phyloP scores from a whole-genome alignment of 345 rosid genomes.

The Arabis hirsuta region DNA sequence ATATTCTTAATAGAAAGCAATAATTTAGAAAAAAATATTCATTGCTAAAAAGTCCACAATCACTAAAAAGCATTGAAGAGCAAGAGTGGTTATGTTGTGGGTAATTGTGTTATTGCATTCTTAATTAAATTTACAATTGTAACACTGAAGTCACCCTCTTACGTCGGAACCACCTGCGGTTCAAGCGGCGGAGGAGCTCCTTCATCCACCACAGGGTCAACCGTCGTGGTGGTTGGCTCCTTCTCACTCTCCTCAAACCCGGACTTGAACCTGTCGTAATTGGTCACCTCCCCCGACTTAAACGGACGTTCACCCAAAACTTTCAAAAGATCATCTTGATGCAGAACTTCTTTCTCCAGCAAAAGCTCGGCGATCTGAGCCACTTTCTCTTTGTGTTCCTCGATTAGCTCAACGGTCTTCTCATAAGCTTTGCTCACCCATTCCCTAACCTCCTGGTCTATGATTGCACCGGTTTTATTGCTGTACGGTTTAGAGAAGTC shows the following conservation, averaged over 20 bases:
- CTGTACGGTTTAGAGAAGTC: constrained; percentile 91
- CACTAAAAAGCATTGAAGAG: constrained; percentile 32
- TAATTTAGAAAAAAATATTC: constrained; percentile 9
- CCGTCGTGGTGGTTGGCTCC: constrained; percentile 36
- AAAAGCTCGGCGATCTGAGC: constrained; percentile 82
- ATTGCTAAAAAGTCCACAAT: constrained; percentile 23
- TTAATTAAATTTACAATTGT: constrained; percentile 35
- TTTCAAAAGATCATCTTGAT: constrained; percentile 69
- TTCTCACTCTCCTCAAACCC: constrained; percentile 59
- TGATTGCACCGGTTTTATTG: constrained; percentile 85
- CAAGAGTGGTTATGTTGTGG: not conserved
- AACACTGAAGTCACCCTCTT: constrained; percentile 28
- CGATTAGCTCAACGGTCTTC: constrained; percentile 61
- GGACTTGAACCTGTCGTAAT: constrained; percentile 76
- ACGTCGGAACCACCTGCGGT: constrained; percentile 73
- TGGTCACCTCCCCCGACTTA: constrained; percentile 62
- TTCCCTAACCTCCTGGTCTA: constrained; percentile 83
- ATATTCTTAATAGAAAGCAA: constrained; percentile 21
- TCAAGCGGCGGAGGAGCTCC: constrained; percentile 60
- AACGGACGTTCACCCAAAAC: constrained; percentile 91
- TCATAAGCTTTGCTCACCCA: constrained; percentile 85
- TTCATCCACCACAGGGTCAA: constrained; percentile 53
- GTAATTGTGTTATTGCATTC: constrained; percentile 26
- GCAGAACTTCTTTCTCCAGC: constrained; percentile 87
- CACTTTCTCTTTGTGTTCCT: constrained; percentile 77